Conservation (phyloP, 768 basidiomycete species). For the Lyophyllum shimeji region DNA sequence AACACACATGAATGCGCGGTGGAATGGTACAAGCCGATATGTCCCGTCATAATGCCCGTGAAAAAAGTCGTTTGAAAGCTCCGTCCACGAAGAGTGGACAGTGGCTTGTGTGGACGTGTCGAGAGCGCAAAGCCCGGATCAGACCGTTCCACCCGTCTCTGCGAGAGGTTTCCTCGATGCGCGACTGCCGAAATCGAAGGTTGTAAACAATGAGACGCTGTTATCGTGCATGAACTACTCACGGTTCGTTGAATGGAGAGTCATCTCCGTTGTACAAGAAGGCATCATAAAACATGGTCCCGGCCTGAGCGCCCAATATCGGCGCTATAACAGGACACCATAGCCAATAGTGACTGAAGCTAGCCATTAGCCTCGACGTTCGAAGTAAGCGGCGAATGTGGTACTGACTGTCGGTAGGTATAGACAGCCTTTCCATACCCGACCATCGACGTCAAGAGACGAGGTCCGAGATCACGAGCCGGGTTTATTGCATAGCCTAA, state of each 20-base stretch:
- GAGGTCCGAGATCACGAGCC: conserved; percentile 54
- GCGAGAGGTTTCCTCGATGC: not conserved
- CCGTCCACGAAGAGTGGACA: not conserved
- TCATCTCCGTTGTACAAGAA: conserved; percentile 61
- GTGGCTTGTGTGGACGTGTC: not conserved
- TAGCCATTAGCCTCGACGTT: not conserved
- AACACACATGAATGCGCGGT: not conserved
- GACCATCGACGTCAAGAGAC: conserved; percentile 68
- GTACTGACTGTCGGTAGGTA: conserved; percentile 42
- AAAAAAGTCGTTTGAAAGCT: not conserved
- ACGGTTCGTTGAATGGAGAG: conserved; percentile 51
- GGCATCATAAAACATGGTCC: conserved; percentile 57
- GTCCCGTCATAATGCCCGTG: not conserved
- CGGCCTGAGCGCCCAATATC: conserved; percentile 57
- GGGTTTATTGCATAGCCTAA: conserved; percentile 37
- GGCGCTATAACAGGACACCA: conserved; percentile 68
- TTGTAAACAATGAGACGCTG: no score
- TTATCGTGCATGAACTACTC: conserved; percentile 17
- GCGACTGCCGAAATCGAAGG: conserved; percentile 1
- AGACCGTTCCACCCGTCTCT: not conserved
- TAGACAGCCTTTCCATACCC: conserved; percentile 59
- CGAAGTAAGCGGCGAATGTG: not conserved
- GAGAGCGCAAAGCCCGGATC: not conserved
- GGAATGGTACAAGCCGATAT: not conserved
- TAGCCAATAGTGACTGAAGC: conserved; percentile 65